Conservation (phyloP, 768 basidiomycete species). For the Pholiota conissans region DNA sequence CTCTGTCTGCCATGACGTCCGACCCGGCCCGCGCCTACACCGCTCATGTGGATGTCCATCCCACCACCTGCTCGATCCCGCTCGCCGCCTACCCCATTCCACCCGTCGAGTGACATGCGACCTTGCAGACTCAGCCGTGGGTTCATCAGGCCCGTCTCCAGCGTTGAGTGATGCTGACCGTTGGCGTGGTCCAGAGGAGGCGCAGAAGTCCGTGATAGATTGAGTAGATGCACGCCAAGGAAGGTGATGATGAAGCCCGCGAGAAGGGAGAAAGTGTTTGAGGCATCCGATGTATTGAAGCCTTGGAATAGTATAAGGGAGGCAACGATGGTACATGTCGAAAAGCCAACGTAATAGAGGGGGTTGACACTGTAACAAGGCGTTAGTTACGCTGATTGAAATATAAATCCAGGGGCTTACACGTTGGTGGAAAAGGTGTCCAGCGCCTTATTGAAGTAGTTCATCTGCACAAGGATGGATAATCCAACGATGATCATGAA, state of each 20-base stretch:
- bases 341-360: conserved; percentile 97
- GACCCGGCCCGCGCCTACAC: conserved; percentile 13
- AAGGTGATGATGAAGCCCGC: conserved; percentile 92
- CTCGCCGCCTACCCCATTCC: conserved; percentile 43
- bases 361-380: conserved; percentile 77
- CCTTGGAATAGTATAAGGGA: conserved; percentile 98
- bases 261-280: conserved; percentile 84
- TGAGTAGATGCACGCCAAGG: conserved; percentile 94
- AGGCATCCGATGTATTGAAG: conserved; percentile 84
- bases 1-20: conserved; percentile 61
- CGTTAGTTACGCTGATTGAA: background rate
- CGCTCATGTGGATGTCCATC: conserved; percentile 24
- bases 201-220: conserved; percentile 67
- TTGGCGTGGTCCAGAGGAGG: conserved; percentile 37
- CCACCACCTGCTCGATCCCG: conserved; percentile 27
- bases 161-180: conserved; percentile 35
- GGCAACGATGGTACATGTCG: conserved; percentile 88
- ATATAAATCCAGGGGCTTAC: conserved; percentile 40
- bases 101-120: conserved; percentile 78
- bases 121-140: conserved; percentile 82
- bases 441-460: conserved; percentile 97
- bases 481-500: conserved; percentile 80
- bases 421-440: conserved; percentile 98
- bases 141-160: conserved; percentile 71
- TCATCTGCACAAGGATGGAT: conserved; percentile 93